These are phyloP conservation scores for Pseudogymnoascus sp. DNA, from an alignment of 2,329 filamentous ascomycete species.

Conservation along the genomic window DNA sequence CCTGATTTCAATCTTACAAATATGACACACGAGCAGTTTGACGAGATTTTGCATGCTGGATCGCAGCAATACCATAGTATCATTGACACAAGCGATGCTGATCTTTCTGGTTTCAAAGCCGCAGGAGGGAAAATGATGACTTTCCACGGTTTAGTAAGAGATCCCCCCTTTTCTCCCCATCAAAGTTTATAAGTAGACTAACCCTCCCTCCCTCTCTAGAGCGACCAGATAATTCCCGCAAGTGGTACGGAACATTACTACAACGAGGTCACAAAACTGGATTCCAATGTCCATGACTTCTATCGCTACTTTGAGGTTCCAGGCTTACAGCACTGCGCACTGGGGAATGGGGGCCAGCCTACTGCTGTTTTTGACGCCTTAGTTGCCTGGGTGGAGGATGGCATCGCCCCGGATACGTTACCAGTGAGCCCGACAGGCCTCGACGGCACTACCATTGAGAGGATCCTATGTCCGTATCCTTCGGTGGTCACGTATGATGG, in stretches of 20 bases:
- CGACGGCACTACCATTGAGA: background rate
- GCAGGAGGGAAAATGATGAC: constrained; percentile 15
- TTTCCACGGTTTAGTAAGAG: constrained; percentile 16
- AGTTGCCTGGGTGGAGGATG: constrained; percentile 29
- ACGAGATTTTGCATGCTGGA: background rate
- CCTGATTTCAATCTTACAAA: constrained; percentile 12
- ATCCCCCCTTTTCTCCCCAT: background rate
- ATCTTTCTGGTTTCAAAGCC: constrained; percentile 13
- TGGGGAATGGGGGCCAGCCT: constrained; percentile 25
- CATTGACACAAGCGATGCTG: constrained; percentile 13
- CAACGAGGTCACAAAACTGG: constrained; percentile 17
- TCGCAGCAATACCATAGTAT: constrained; percentile 13
- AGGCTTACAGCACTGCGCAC: constrained; percentile 29
- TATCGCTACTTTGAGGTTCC: constrained; percentile 29
- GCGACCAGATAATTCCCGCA: constrained; percentile 14
- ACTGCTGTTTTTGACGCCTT: constrained; percentile 23
- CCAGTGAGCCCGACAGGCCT: background rate
- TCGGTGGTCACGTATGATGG: constrained; percentile 5
- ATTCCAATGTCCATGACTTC: constrained; percentile 25
- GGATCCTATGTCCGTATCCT: constrained; percentile 12
- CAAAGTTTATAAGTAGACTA: background rate
- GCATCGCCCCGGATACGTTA: constrained; percentile 22
- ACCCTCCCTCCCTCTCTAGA: background rate
- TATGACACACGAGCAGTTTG: constrained; percentile 13
- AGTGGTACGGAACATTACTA: constrained; percentile 24